Evolutionary conservation across 2,329 filamentous ascomycete species (phyloP), one percentile per base, ranked within the genome.

Genomic region (Cadophora gregata): DNA sequence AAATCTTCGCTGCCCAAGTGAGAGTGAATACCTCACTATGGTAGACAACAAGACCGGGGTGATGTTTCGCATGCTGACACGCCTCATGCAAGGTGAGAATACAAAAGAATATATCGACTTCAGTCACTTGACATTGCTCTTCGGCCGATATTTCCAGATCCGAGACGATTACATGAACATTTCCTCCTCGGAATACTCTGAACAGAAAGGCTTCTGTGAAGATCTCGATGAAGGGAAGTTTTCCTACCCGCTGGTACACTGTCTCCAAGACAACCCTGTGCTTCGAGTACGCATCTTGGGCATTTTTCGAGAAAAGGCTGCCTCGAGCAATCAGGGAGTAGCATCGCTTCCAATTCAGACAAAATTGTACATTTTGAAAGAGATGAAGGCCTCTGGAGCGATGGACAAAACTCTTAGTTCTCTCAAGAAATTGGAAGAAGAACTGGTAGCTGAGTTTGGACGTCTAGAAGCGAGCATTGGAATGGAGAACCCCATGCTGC

Each of bases 91-190:
- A 33, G 60, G 27, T 2, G 24, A 27, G 16, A 53, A 27, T 56
- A 31, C 21, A 27, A 59, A 16, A 51, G 16, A 58, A 10, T 8
- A 50, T 27, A 38, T n/a, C 33, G 19, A 50, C 16, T 27, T 59
- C 8, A 25, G 45, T 33, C 16, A 7, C n/a, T 38, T 67, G 29
- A 62, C 58, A 25, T 29, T 56, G 16, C 4, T 67, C 6, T 27
- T 67, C 1, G 65, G 65, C 4, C 65, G 65, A 19, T 62, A 51
- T 31, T 67, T 51, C 31, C 65, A 67, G 51, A 59, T 67, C 27
- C 36, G 62, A 9, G 65, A 67, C 33, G 62, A 67, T 45, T 64
- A 62, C 38, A 50, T 62, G 29, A 45, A 67, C 16, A 47, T 67
- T 24, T 3, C 10, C 19, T 53, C 27, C 12, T 21, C 24, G 4